These are phyloP conservation scores for Tolypocladium amazonense DNA, from an alignment of 2,329 filamentous ascomycete species.

Conservation along the genomic window DNA sequence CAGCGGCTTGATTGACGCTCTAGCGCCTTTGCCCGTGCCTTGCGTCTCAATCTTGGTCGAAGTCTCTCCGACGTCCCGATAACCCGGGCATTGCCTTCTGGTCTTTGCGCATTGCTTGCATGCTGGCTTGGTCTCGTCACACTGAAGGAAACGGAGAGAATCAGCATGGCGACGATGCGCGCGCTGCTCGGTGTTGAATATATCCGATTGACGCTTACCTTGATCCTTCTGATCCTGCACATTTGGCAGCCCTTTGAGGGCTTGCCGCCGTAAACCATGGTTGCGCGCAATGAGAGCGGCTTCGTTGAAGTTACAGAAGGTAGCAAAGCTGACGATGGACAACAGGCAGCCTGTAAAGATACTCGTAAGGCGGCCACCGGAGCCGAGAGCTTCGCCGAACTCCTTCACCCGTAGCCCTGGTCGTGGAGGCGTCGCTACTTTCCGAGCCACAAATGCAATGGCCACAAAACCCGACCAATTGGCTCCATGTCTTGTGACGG, in stretches of 20 bases:
- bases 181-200: not conserved
- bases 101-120: conserved; percentile 55
- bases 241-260: conserved; percentile 60
- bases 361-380: not conserved
- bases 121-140: conserved; percentile 54
- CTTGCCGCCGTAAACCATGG: conserved; percentile 55
- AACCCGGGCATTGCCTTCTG: conserved; percentile 51
- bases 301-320: not conserved
- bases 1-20: conserved; percentile 54
- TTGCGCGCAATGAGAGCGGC: not conserved
- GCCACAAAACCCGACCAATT: not conserved
- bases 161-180: not conserved
- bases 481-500: not conserved
- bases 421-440: not conserved
- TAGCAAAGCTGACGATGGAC: not conserved
- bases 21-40: conserved; percentile 34
- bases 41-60: conserved; percentile 31
- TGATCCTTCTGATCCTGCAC: conserved; percentile 61
- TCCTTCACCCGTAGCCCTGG: not conserved
- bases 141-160: conserved; percentile 28
- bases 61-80: conserved; percentile 57
- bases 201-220: conserved; percentile 33
- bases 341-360: not conserved
- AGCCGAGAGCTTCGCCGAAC: conserved; percentile 5
- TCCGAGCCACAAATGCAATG: not conserved